phyloP scores from a whole-genome alignment of 768 basidiomycete species.

The Trametes meyenii region DNA sequence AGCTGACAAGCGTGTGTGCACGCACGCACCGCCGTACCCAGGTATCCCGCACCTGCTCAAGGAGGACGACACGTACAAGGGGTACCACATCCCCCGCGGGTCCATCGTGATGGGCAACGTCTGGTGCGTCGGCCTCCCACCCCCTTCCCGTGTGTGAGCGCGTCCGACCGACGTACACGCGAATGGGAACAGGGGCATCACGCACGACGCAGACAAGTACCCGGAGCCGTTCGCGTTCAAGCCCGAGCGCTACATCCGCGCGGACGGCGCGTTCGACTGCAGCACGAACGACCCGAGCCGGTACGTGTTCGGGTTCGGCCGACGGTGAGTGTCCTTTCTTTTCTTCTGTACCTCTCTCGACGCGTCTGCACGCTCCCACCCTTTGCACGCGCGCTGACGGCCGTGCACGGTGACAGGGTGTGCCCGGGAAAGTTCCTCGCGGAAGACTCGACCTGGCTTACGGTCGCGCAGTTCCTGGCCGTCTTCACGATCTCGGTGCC shows the following conservation, averaged over 20 bases:
- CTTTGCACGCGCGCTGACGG: background rate
- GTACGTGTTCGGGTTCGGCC: constrained; percentile 16
- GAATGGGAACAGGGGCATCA: constrained; percentile 6
- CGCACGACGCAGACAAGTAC: constrained; percentile 16
- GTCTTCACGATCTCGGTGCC: constrained; percentile 25
- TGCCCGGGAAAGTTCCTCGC: constrained; percentile 32
- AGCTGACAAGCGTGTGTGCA: background rate
- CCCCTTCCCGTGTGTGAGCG: no score
- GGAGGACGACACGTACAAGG: constrained; percentile 30
- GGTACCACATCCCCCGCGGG: constrained; percentile 28
- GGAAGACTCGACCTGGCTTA: constrained; percentile 28
- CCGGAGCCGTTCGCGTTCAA: constrained; percentile 15
- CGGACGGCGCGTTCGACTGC: constrained; percentile 17
- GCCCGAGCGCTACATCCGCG: constrained; percentile 18
- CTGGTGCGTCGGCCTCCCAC: constrained; percentile 15
- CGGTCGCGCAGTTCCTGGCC: constrained; percentile 26
- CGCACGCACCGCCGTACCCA: background rate
- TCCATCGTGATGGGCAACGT: constrained; percentile 27
- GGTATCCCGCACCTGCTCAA: constrained; percentile 23
- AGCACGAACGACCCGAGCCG: constrained; percentile 17
- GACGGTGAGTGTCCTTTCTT: constrained; percentile 5
- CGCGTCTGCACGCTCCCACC: background rate
- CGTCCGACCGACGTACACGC: background rate
- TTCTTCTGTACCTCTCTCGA: background rate
- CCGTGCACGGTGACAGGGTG: constrained; percentile 4